phyloP scores from a whole-genome alignment of 331 rosid genomes.

The Acacia pycnantha region DNA sequence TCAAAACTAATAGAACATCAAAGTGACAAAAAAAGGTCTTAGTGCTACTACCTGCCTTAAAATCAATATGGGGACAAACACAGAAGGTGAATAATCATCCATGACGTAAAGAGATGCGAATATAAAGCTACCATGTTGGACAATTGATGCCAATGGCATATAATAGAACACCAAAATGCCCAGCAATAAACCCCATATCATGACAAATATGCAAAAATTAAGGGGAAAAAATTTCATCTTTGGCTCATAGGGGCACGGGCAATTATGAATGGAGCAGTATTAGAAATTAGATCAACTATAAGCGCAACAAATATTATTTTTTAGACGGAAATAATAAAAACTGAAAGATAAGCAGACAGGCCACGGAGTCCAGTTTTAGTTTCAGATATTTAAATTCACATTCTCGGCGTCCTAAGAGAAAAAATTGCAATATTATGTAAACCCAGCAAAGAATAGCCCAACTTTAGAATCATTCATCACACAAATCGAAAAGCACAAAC shows the following conservation, averaged over 20 bases:
- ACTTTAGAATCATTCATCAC: background rate
- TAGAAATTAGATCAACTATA: background rate
- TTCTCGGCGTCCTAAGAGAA: background rate
- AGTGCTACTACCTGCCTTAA: background rate
- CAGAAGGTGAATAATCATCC: background rate
- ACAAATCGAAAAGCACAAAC: background rate
- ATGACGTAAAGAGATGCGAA: background rate
- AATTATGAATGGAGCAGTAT: background rate
- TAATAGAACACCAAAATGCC: background rate
- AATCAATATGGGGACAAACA: background rate
- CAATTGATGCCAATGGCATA: background rate
- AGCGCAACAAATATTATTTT: background rate
- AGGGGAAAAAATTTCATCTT: background rate
- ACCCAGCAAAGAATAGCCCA: background rate
- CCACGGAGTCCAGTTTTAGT: background rate
- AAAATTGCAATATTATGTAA: background rate
- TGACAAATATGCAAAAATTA: background rate
- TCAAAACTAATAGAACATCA: background rate
- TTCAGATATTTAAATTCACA: background rate
- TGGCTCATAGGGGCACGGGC: background rate
- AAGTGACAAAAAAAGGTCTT: no score
- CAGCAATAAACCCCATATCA: background rate
- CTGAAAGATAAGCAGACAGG: background rate
- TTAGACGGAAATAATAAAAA: background rate
- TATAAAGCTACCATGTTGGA: background rate